phyloP scores from a whole-genome alignment of 1,284 basidiomycete species.

The Trichosporon inkin region DNA sequence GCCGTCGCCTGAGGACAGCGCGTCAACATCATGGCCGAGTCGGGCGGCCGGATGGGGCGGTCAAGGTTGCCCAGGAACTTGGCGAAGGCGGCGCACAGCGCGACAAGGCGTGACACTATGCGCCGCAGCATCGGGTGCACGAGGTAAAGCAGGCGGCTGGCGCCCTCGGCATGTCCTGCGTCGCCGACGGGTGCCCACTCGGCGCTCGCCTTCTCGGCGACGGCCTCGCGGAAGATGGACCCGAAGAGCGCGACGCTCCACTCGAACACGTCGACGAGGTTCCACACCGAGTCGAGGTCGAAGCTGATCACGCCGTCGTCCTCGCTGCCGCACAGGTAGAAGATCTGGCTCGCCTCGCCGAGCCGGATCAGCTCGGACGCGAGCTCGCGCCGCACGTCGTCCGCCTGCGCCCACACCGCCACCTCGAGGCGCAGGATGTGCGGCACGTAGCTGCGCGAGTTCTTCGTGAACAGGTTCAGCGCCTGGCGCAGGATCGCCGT shows the following conservation, averaged over 20 bases:
- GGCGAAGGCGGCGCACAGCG: slow-evolving; percentile 30
- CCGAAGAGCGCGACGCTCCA: slow-evolving; percentile 30
- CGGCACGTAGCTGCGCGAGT: slow-evolving; percentile 19
- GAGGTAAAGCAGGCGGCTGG: slow-evolving; percentile 28
- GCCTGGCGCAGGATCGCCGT: slow-evolving; percentile 19
- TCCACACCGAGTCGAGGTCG: slow-evolving; percentile 41
- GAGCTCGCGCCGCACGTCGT: slow-evolving; percentile 25
- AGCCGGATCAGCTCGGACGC: slow-evolving; percentile 35
- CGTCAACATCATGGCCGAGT: slow-evolving; percentile 15
- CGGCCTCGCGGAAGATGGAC: slow-evolving; percentile 28
- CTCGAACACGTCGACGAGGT: slow-evolving; percentile 36
- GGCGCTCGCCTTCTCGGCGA: slow-evolving; percentile 25
- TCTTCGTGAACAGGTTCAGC: slow-evolving; percentile 19
- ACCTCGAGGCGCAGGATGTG: slow-evolving; percentile 33
- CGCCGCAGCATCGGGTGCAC: slow-evolving; percentile 29
- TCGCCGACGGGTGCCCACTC: slow-evolving; percentile 25
- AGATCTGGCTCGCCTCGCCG: slow-evolving; percentile 32
- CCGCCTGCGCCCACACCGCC: slow-evolving; percentile 31
- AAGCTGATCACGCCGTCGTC: slow-evolving; percentile 26
- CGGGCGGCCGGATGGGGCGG: slow-evolving; percentile 35
- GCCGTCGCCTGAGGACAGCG: slow-evolving; percentile 33
- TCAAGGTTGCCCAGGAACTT: slow-evolving; percentile 30
- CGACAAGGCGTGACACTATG: slow-evolving; percentile 27
- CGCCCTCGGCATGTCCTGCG: not conserved
- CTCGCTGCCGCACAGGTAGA: slow-evolving; percentile 27